Conservation (phyloP, 2,329 filamentous ascomycete genomes). For the Fusarium longipes region DNA sequence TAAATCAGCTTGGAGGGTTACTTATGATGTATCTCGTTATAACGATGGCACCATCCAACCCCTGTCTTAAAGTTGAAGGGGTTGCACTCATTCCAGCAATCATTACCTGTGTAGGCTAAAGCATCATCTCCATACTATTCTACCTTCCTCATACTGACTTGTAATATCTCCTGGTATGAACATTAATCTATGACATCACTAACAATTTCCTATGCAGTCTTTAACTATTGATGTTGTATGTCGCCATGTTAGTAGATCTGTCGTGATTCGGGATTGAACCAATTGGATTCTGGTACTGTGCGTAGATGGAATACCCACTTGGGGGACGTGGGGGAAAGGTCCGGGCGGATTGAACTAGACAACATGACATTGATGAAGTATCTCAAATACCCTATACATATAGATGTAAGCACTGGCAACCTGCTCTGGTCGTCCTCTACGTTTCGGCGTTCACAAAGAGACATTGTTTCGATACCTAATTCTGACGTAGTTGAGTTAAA, state of each 20-base stretch:
- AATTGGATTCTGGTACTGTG: too few species aligned
- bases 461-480: too few species aligned
- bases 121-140: not conserved
- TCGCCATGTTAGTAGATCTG: conserved; percentile 27
- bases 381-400: too few species aligned
- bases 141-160: not conserved
- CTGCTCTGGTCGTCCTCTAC: too few species aligned
- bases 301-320: too few species aligned
- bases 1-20: not conserved
- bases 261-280: conserved; percentile 10
- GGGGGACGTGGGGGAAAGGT: too few species aligned
- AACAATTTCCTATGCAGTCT: not conserved
- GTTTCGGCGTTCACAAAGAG: too few species aligned
- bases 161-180: not conserved
- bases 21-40: not conserved
- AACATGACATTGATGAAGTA: too few species aligned
- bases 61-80: conserved; percentile 1
- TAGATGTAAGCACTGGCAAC: too few species aligned
- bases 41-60: conserved; percentile 28
- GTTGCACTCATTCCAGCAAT: not conserved
- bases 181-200: conserved; percentile 16
- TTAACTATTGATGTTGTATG: not conserved
- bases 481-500: too few species aligned
- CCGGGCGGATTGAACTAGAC: too few species aligned
- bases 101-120: not conserved